phyloP scores from a whole-genome alignment of 371 early-diverging fungal genomes.

The Batkoa obscura region DNA sequence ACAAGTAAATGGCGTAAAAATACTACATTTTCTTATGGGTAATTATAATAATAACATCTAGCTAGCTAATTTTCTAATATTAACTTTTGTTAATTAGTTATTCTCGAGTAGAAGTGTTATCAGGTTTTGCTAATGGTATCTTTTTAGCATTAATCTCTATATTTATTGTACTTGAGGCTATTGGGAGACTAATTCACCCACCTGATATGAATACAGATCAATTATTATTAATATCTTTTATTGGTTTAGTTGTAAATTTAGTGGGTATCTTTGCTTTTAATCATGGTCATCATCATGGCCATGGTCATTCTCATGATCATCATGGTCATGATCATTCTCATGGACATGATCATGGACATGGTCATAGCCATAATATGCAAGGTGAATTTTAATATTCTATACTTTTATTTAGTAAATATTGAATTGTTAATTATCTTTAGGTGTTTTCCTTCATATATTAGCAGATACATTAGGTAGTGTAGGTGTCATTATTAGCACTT shows the following conservation, averaged over 20 bases:
- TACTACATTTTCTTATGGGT: conserved; percentile 58
- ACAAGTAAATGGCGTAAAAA: conserved; percentile 80
- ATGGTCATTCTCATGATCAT: conserved; percentile 26
- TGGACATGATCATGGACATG: conserved; percentile 22
- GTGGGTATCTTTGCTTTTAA: conserved; percentile 86
- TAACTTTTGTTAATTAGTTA: conserved; percentile 27
- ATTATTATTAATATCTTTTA: conserved; percentile 63
- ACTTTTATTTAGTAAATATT: background rate
- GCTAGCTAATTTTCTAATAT: background rate
- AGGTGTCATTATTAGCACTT: conserved; percentile 80
- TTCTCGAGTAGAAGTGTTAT: conserved; percentile 72
- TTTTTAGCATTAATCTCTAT: conserved; percentile 72
- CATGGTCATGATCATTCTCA: conserved; percentile 25
- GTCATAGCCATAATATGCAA: conserved; percentile 34
- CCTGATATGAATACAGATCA: conserved; percentile 73
- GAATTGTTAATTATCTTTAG: conserved; percentile 13
- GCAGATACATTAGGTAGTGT: conserved; percentile 92
- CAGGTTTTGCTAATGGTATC: conserved; percentile 81
- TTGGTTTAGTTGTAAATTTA: conserved; percentile 80
- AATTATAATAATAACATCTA: conserved; percentile 4
- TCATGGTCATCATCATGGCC: conserved; percentile 54
- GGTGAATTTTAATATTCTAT: conserved; percentile 6
- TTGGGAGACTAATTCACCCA: conserved; percentile 66
- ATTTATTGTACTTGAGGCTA: conserved; percentile 74
- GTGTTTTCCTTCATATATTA: conserved; percentile 87